Percentiles rank a stretch among this genome's conserved stretches.
phyloP scores from a whole-genome alignment of 169 alveolate genomes.

The Cryptosporidium sp. region DNA sequence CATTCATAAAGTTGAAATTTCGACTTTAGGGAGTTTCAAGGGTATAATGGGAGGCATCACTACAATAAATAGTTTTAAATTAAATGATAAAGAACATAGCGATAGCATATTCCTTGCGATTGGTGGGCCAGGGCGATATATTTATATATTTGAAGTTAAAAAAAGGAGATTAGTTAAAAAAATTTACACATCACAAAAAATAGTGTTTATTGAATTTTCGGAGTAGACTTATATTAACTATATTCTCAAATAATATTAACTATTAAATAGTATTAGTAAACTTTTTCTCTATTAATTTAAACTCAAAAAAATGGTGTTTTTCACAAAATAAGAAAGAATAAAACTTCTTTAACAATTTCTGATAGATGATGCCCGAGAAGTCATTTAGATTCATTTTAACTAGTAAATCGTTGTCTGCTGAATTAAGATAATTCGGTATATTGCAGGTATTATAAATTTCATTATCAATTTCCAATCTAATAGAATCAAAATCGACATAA shows the following conservation, averaged over 20 bases:
- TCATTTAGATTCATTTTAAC: background rate
- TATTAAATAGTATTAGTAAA: background rate
- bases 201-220: background rate
- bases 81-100: background rate
- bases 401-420: background rate
- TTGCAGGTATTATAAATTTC: background rate
- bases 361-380: background rate
- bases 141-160: slow-evolving; percentile 55
- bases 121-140: slow-evolving; percentile 52
- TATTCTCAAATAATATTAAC: background rate
- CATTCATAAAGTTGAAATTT: slow-evolving; percentile 9
- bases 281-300: background rate
- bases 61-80: background rate
- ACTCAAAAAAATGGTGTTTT: background rate
- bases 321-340: background rate
- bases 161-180: slow-evolving; percentile 39
- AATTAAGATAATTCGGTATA: background rate
- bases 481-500: background rate
- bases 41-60: slow-evolving; percentile 69
- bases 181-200: slow-evolving; percentile 37
- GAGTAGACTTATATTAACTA: background rate
- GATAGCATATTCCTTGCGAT: slow-evolving; percentile 4
- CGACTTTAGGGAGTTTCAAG: slow-evolving; percentile 34
- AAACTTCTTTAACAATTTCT: background rate
- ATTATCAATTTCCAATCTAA: background rate